Conservation (phyloP, 768 basidiomycete genomes). For the Naematelia encephala region DNA sequence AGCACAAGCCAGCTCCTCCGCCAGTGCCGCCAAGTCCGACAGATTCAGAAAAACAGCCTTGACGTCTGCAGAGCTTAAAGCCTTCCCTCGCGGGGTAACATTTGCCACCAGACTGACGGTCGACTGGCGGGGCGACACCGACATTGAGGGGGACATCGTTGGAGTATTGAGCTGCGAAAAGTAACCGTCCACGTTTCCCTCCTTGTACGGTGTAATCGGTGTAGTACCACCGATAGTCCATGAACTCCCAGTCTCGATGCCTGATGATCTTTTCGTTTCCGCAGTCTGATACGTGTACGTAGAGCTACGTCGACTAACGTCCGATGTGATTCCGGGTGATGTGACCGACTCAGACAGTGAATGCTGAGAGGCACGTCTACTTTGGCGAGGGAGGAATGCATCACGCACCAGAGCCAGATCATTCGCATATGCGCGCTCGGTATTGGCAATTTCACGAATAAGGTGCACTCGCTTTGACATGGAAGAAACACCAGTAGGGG, state of each 20-base stretch:
- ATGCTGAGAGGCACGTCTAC: constrained; percentile 31
- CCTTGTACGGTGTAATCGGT: constrained; percentile 5
- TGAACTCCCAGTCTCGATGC: constrained; percentile 10
- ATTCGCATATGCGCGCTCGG: constrained; percentile 49
- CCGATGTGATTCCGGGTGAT: constrained; percentile 17
- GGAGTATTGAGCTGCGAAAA: constrained; percentile 10
- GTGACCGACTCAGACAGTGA: not conserved
- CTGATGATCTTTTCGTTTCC: constrained; percentile 27
- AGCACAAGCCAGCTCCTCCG: constrained; percentile 45
- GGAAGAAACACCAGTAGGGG: constrained; percentile 18
- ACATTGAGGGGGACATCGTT: not conserved
- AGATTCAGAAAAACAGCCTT: constrained; percentile 50
- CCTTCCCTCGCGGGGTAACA: constrained; percentile 21
- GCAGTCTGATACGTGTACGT: constrained; percentile 40
- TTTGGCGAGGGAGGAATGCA: constrained; percentile 40
- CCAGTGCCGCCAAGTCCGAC: constrained; percentile 44
- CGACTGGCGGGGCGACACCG: not conserved
- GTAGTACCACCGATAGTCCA: constrained; percentile 1
- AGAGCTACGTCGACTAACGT: constrained; percentile 25
- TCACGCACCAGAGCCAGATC: constrained; percentile 50
- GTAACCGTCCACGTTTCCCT: constrained; percentile 4
- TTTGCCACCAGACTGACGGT: not conserved
- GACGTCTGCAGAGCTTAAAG: constrained; percentile 41
- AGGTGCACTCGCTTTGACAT: constrained; percentile 49
- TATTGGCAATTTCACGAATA: constrained; percentile 48